Percentiles rank a stretch among this genome's conserved stretches.
phyloP scores from a whole-genome alignment of 352 stramenopile species.

The Phytophthora citrophthora region DNA sequence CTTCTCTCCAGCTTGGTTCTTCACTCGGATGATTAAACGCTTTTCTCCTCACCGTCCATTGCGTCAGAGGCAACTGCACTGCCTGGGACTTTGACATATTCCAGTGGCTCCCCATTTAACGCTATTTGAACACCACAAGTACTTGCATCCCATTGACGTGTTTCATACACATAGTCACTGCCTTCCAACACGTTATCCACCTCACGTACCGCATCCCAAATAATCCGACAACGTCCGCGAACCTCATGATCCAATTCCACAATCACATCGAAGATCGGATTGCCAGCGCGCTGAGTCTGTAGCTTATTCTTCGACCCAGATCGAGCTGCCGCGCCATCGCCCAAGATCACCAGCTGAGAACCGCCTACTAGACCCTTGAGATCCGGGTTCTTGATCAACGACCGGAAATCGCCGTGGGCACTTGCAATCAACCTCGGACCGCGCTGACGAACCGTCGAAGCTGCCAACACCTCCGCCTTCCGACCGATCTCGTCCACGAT shows the following conservation, averaged over 20 bases:
- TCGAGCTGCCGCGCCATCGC: conserved; percentile 57
- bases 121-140: conserved; percentile 42
- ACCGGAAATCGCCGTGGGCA: conserved; percentile 83
- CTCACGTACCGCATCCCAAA: conserved; percentile 64
- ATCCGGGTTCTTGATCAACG: conserved; percentile 86
- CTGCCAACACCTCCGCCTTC: conserved; percentile 75
- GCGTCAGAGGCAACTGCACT: too few species aligned
- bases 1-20: too few species aligned
- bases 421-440: conserved; percentile 86
- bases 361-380: conserved; percentile 71
- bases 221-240: conserved; percentile 68
- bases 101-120: too few species aligned
- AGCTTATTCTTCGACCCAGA: conserved; percentile 38
- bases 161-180: conserved; percentile 45
- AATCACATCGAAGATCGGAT: conserved; percentile 85
- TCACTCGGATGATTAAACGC: too few species aligned
- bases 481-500: conserved; percentile 92
- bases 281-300: conserved; percentile 51
- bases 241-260: conserved; percentile 74
- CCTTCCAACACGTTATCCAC: conserved; percentile 73
- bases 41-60: too few species aligned
- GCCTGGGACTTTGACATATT: conserved; percentile 4
- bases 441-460: conserved; percentile 70
- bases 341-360: conserved; percentile 69
- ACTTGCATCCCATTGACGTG: conserved; percentile 35